Conservation (phyloP, 2,329 filamentous ascomycete species). For the Nothomitra cinnamomea region DNA sequence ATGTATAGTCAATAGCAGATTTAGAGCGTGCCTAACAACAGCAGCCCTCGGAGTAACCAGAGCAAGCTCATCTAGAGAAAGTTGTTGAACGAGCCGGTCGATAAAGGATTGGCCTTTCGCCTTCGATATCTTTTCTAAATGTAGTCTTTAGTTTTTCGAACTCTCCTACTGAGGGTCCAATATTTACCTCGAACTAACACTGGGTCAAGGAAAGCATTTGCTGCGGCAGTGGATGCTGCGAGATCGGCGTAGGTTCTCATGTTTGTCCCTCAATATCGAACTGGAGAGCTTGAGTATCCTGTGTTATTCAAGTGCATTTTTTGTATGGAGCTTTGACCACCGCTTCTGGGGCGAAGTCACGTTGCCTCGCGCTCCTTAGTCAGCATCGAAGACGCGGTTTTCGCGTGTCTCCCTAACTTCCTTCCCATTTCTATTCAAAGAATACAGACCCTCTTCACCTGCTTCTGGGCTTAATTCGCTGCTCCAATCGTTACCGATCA, state of each 20-base stretch:
- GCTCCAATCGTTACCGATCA: neutral
- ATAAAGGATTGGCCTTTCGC: slow-evolving; percentile 1
- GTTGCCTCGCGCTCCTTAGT: neutral
- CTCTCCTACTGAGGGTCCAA: neutral
- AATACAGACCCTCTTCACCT: neutral
- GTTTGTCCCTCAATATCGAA: neutral
- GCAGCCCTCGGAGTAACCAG: neutral
- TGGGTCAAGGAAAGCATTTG: slow-evolving; percentile 1
- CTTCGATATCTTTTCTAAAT: neutral
- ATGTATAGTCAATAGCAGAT: slow-evolving; percentile 1
- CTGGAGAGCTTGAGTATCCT: neutral
- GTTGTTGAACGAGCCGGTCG: neutral
- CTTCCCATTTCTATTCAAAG: neutral
- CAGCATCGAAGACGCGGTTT: neutral
- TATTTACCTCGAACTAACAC: neutral
- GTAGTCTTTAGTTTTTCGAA: neutral
- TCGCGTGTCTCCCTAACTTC: neutral
- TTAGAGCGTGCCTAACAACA: neutral
- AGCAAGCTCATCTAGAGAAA: neutral
- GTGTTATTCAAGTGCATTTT: neutral
- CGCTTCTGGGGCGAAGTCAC: neutral
- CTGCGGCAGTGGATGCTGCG: neutral
- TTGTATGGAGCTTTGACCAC: neutral
- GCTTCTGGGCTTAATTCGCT: neutral
- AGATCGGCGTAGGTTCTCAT: neutral